Base-by-base conservation (phyloP, 352 stramenopile genomes). In the Globisporangium recalcitrans region DNA sequence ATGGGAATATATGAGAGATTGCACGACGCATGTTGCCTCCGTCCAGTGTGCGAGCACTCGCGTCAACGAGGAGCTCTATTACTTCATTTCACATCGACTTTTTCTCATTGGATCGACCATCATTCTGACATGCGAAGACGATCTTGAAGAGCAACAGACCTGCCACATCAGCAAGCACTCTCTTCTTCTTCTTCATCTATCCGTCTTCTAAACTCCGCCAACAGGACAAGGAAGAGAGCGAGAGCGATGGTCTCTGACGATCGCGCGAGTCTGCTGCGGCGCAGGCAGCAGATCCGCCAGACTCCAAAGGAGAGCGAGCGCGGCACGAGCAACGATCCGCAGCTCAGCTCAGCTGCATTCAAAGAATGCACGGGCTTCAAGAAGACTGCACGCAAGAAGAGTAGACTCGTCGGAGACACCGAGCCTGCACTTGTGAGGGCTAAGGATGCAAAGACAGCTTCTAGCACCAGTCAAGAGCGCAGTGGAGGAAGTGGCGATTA, bases 261-360 rank as follows among this genome's bases (percentile, higher is more conserved):
- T 32, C 70, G 75, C 54, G 68, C 72, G 31, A 77, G 58, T 66
- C 60, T 83, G 13, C 55, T 67, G 29, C 63, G 51, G 2, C 63
- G 68, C 10, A 69, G 75, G 32, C 71, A 78, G 58, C 70, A 76
- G 56, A 76, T 83, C 10, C 64, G 65, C 4, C 60, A 66, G 38
- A 10, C 38, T 11, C 0, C 49, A 0, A 67, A 70, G 34, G 60
- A 68, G 47, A 52, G 55, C 60, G 56, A 32, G 67, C 64, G 58
- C 61, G 61, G 26, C 59, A 70, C n/a, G 46, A 58, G 24, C 10
- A 58, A 16, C 22, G 40, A 70, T 9, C 36, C 47, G 52, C 53
- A 71, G 54, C 32, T 13, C 4, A 34, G 26, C 19, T 32, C 52
- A 27, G 31, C 31, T 58, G 40, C 36, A 3, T 8, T 14, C 13